phyloP scores from a whole-genome alignment of 129 eudicot genomes.

The Tagetes erecta region DNA sequence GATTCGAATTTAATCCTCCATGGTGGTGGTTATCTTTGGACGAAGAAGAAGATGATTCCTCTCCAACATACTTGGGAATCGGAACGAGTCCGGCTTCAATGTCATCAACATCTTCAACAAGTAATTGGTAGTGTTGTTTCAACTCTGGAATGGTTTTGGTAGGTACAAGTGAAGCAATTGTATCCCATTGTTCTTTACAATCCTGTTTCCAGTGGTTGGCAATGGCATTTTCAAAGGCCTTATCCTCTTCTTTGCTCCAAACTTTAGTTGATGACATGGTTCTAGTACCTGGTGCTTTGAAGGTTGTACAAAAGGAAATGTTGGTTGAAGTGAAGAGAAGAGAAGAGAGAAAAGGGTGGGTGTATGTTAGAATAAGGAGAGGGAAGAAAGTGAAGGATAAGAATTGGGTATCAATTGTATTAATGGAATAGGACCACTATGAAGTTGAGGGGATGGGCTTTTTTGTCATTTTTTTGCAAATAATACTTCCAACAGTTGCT shows the following conservation, averaged over 20 bases:
- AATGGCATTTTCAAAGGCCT: conserved; percentile 86
- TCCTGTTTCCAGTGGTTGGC: conserved; percentile 67
- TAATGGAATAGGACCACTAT: conserved; percentile 83
- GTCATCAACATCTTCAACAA: conserved; percentile 71
- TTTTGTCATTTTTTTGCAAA: conserved; percentile 54
- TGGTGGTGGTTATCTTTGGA: conserved; percentile 40
- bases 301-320: conserved; percentile 19
- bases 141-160: conserved; percentile 65
- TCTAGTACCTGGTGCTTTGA: conserved; percentile 10
- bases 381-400: conserved; percentile 46
- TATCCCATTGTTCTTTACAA: conserved; percentile 61
- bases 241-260: conserved; percentile 96
- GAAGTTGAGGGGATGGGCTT: conserved; percentile 75
- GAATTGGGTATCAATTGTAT: conserved; percentile 54
- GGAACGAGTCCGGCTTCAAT: conserved; percentile 80
- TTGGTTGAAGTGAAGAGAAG: conserved; percentile 15
- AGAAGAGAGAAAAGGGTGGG: conserved; percentile 19
- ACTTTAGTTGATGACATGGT: conserved; percentile 47
- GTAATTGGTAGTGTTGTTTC: conserved; percentile 64
- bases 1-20: conserved; percentile 39
- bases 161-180: conserved; percentile 65
- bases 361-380: conserved; percentile 29
- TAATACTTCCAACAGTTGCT: conserved; percentile 31
- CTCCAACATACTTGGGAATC: conserved; percentile 69
- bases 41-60: conserved; percentile 55